Base-by-base conservation (phyloP, 2,329 filamentous ascomycete genomes). In the Paecilomyces formosus region DNA sequence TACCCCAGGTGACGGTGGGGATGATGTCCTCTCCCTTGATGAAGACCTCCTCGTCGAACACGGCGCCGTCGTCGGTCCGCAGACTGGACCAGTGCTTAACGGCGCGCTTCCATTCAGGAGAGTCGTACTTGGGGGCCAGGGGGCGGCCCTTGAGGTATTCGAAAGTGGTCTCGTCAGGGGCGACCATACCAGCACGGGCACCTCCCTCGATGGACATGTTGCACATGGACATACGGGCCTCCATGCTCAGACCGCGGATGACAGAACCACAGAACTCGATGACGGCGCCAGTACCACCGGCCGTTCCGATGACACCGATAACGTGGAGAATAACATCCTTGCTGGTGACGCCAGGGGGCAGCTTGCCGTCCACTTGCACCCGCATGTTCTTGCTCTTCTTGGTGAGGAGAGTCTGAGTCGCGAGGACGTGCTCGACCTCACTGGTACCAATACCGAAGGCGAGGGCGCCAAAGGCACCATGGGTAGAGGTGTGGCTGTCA, bases 161-260 rank as follows among this genome's bases (percentile, higher is more conserved):
- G 67, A 96, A 96, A 28, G 94, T 97, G 59, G 81, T 89, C 71
- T 97, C 88, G 70, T 99, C 94, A 4, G 94, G 94, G 9, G 94
- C 94, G 60, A 99, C 88, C 92, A 99, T 96, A 65, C 94, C 94
- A 61, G 93, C 93, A 78, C 94, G 85, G 54, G 94, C 94, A 76
- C 94, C 94, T 66, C 83, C 94, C 81, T 99, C 94, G 66, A 97
- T 97, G 13, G 92, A 92, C 94, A 97, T 97, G 81, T 99, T 99
- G 81, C 94, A 97, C 74, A 99, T 96, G 63, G 92, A 97, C 94
- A 99, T 97, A 66, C 94, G 87, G 51, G 93, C 94, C 77, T 97
- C 94, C 85, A 99, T 96, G 76, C 90, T 96, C 67, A 97, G 81
- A 61, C 78, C 79, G 66, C 91, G 87, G 72, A 99, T 97, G 61